These are phyloP conservation scores for Setaria viridis DNA, from an alignment of 202 grass and related monocot species.

Conservation along the genomic window DNA sequence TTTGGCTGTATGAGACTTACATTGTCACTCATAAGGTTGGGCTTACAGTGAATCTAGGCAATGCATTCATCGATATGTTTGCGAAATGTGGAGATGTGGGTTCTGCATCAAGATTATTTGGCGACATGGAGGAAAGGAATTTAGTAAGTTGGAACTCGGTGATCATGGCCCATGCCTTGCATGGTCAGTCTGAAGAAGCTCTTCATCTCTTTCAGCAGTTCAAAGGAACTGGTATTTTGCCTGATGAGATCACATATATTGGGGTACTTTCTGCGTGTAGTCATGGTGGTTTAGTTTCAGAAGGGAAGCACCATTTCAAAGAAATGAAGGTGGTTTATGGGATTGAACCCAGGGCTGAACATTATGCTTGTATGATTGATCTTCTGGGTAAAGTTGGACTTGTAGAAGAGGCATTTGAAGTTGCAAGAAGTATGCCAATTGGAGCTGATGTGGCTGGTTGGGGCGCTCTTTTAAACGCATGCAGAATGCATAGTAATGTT, in stretches of 20 bases:
- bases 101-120: conserved; percentile 62
- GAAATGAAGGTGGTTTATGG: conserved; percentile 61
- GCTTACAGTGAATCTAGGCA: conserved; percentile 61
- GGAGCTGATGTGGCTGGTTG: conserved; percentile 59
- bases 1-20: conserved; percentile 56
- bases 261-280: conserved; percentile 70
- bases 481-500: conserved; percentile 66
- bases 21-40: conserved; percentile 47
- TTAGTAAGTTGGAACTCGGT: conserved; percentile 73
- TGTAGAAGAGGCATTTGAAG: conserved; percentile 58
- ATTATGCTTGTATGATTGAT: conserved; percentile 77
- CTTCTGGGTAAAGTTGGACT: conserved; percentile 76
- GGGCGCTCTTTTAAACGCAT: conserved; percentile 70
- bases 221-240: conserved; percentile 47
- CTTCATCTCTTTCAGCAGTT: conserved; percentile 59
- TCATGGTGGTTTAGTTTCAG: conserved; percentile 64
- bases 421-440: conserved; percentile 60
- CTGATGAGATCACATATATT: conserved; percentile 67
- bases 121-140: conserved; percentile 60
- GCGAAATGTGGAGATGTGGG: conserved; percentile 75
- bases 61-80: conserved; percentile 70
- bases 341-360: conserved; percentile 58
- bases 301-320: conserved; percentile 58
- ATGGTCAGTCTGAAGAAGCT: conserved; percentile 58
- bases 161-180: conserved; percentile 56